Base-by-base conservation (phyloP, 768 basidiomycete genomes). In the Russula virescens region DNA sequence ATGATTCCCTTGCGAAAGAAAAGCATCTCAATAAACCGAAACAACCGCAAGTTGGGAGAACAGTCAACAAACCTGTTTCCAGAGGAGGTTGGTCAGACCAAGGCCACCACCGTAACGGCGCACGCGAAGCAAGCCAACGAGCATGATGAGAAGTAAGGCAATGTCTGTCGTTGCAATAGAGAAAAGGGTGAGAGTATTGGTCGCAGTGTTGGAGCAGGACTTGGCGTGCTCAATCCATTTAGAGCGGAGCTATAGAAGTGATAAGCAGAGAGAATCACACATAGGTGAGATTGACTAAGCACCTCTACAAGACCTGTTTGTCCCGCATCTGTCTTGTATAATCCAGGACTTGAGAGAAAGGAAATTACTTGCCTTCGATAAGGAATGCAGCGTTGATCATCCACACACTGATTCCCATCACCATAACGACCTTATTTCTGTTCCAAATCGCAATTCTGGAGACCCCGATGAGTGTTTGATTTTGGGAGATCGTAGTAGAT, bases 381-480 rank as follows among this genome's bases (percentile, higher is more conserved):
- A 61, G 38, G 42, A 64, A 55, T n/a, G 23, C 25, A 14, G 51
- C 7, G 21, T 64, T 56, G 26, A 34, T 26, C 18, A 8, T 3
- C 61, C 60, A 64, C 16, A 38, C 10, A 2, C 16, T 4, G 8
- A 21, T 23, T 13, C 55, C 25, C 18, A 38, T 19, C 49, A n/a
- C 35, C 5, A 45, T 4, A 13, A 43, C 3, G n/a, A 40, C 38
- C 26, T 4, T 53, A 11, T 31, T 21, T 3, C 8, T 26, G 21
- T 62, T 42, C 63, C 63, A 64, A 23, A 64, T 40, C 4, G 60
- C 60, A 5, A 47, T 38, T 23, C 35, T 52, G 14, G 16, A n/a
- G 9, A 35, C 14, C 0, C 8, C 45, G 2, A 31, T 21, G 8
- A 31, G 31, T 31, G 31, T 31, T 8, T 8, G 31, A 8, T 31